Base-by-base conservation (phyloP, 768 basidiomycete genomes). In the Gloeopeniophorella convolvens region DNA sequence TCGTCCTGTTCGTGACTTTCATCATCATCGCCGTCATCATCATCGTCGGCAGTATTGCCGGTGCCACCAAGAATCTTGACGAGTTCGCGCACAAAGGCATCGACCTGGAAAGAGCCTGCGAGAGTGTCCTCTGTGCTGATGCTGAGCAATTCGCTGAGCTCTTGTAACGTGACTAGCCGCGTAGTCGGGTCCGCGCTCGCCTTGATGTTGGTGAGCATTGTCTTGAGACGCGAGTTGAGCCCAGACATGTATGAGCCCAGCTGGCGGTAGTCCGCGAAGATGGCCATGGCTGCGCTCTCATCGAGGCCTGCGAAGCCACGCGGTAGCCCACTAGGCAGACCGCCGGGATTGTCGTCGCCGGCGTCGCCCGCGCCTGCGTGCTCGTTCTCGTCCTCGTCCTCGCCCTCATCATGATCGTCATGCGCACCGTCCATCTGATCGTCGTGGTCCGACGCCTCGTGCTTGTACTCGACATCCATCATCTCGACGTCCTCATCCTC, bases 111-210 rank as follows among this genome's bases (percentile, higher is more conserved):
- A n/a, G 89, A 94, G 34, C 92, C 92, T 8, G 90, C 88, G 39
- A 99, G 73, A 6, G 93, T 97, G 65, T 99, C 96, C 69, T 98
- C 95, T 2, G 92, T 97, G 67, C 90, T 91, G 70, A 98, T 94
- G 54, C 89, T 89, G 48, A 99, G 80, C 28, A 97, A 67, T 65
- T 98, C 95, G 69, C 89, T 92, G 45, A 96, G 77, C 62, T 99
- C 95, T 63, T 97, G 93, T 24, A 99, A 71, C 4, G 94, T 93
- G 36, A 91, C 70, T 24, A 97, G 79, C 41, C 93, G 85, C 33
- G 83, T 87, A 0, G 86, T 89, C 10, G 89, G 83, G 63, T 89
- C 89, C 27, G 89, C 86, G 24, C 83, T 82, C 20, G 79, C 63
- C 68, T 88, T 87, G 79, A 95, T 89, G 66, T 89, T 89, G 66